phyloP scores from a whole-genome alignment of 345 rosid species.

The Gossypioides kirkii region DNA sequence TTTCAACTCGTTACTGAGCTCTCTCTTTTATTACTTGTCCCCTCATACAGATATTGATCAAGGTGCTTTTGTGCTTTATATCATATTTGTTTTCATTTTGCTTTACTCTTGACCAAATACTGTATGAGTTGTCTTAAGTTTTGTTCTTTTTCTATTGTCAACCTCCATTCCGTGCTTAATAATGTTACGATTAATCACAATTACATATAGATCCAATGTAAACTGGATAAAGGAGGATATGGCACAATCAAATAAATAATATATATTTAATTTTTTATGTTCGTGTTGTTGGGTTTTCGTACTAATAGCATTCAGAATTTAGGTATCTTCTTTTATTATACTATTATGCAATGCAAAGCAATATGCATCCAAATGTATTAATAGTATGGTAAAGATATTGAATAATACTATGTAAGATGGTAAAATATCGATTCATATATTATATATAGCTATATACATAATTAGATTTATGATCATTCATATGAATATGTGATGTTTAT shows the following conservation, averaged over 20 bases:
- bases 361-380: too few relatives aligned
- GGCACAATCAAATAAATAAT: not conserved
- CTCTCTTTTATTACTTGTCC: slow-evolving; percentile 10
- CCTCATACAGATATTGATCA: not conserved
- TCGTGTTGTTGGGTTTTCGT: too few relatives aligned
- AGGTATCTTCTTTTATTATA: too few relatives aligned
- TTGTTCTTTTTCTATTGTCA: not conserved
- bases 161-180: not conserved
- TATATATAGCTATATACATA: not conserved
- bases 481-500: not conserved
- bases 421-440: not conserved
- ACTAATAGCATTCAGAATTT: too few relatives aligned
- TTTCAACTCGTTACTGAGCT: not conserved
- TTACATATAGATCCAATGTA: not conserved
- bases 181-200: not conserved
- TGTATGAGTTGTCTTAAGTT: not conserved
- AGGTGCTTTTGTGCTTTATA: not conserved
- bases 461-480: not conserved
- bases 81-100: not conserved
- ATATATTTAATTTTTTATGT: not conserved
- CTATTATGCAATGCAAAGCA: too few relatives aligned
- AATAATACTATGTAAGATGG: not conserved
- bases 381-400: too few relatives aligned
- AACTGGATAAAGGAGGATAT: too few relatives aligned
- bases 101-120: not conserved